Percentiles rank a stretch among this genome's conserved stretches.
phyloP scores from a whole-genome alignment of 129 eudicot species.

The Rutidosis leptorrhynchoides region DNA sequence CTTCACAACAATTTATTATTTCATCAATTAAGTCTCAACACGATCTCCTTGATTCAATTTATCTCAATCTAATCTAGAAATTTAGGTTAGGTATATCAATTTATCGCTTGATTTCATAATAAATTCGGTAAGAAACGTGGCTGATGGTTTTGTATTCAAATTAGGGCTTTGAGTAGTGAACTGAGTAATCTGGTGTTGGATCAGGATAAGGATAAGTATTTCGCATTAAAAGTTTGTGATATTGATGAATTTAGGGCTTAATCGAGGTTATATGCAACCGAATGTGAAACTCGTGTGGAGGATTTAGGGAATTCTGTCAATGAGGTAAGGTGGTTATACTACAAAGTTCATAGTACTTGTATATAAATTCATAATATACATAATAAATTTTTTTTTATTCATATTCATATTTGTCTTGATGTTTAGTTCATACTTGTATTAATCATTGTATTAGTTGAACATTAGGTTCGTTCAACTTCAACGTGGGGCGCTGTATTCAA shows the following conservation, averaged over 20 bases:
- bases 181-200: constrained; percentile 43
- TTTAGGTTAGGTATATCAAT: constrained; percentile 36
- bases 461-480: constrained; percentile 46
- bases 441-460: constrained; percentile 39
- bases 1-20: constrained; percentile 40
- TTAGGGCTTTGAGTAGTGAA: constrained; percentile 55
- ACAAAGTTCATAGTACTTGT: background rate
- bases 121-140: background rate
- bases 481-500: constrained; percentile 26
- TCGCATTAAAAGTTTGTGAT: constrained; percentile 28
- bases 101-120: background rate
- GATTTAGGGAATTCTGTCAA: constrained; percentile 35
- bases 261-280: constrained; percentile 24
- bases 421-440: constrained; percentile 20
- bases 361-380: no score
- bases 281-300: constrained; percentile 33
- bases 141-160: constrained; percentile 19
- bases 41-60: constrained; percentile 33
- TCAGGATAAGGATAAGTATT: constrained; percentile 42
- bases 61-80: constrained; percentile 29
- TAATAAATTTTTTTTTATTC: no score
- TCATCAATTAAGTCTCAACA: constrained; percentile 51
- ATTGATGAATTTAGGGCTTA: constrained; percentile 41
- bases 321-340: constrained; percentile 33
- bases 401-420: background rate